Evolutionary conservation across 768 basidiomycete species (phyloP), one percentile per base, ranked within the genome.

Genomic region (Leccinum incarnatum): DNA sequence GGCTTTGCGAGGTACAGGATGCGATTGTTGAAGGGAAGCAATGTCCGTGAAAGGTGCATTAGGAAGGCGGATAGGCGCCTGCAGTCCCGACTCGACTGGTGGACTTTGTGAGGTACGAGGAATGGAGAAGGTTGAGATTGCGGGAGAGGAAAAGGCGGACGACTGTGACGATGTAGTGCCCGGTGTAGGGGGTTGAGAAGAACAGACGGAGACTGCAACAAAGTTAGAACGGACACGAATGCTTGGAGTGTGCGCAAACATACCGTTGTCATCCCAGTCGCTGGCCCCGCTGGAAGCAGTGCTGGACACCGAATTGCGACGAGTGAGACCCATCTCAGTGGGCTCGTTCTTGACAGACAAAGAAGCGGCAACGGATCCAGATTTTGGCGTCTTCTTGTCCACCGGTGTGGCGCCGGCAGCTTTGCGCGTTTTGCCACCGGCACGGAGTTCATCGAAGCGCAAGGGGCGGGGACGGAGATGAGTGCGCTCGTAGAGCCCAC

Each of bases 401-500:
- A 69, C 65, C 46, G 71, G 59, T 46, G 66, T 12, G 34, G 46
- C 29, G 11, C 53, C 60, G 1, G 63, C 47, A 9, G 68, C 49
- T 85, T 91, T 73, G 60, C 91, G 81, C 12, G 88, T 84, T 75
- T 93, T 93, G 74, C 87, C 87, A n/a, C 91, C 91, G 0, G 90
- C 87, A 5, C 91, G 85, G 45, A 94, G 82, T 73, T 93, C 92
- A 71, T 93, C 92, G 62, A 94, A 93, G 55, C 91, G 87, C 17
- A 93, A 79, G 8, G 92, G 92, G 12, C 92, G 81, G 5, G 91
- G 84, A 23, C 92, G 83, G 56, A 93, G 74, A 64, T 94, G 92
- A 12, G 92, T 94, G 68, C 92, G 89, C 74, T 94, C 92, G 68
- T 94, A 94, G 40, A 94, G 81, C 10, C 92, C 92, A 63, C 92